phyloP scores from a whole-genome alignment of 2,329 filamentous ascomycete genomes.

The Pestalotiopsis sp. region DNA sequence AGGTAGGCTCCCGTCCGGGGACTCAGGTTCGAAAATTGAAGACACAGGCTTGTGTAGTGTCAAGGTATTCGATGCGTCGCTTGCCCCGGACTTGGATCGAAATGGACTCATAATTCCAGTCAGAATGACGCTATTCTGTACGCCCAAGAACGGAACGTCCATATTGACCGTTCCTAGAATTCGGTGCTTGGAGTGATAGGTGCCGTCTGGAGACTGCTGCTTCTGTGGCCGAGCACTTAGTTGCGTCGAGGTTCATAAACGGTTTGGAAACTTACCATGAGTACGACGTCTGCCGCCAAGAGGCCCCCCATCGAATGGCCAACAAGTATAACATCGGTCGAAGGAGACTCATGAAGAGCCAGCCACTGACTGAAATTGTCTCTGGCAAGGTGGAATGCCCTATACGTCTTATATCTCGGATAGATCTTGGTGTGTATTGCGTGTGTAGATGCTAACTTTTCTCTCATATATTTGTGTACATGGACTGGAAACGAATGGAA shows the following conservation, averaged over 20 bases:
- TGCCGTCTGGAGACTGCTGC: background rate
- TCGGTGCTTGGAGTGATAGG: slow-evolving; percentile 60
- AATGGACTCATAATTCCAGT: slow-evolving; percentile 83
- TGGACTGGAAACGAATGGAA: slow-evolving; percentile 89
- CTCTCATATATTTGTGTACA: slow-evolving; percentile 74
- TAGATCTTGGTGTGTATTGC: slow-evolving; percentile 87
- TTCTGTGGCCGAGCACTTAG: background rate
- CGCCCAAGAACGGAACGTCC: slow-evolving; percentile 84
- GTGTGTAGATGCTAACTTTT: slow-evolving; percentile 71
- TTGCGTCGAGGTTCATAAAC: too few relatives aligned
- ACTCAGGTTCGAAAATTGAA: background rate
- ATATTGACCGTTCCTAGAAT: slow-evolving; percentile 82
- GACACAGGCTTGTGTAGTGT: background rate
- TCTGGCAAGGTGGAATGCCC: slow-evolving; percentile 71
- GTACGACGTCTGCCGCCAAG: slow-evolving; percentile 75
- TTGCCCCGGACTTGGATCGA: slow-evolving; percentile 44
- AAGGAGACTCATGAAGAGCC: slow-evolving; percentile 71
- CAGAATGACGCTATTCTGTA: slow-evolving; percentile 84
- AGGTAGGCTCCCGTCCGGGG: background rate
- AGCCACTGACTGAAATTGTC: slow-evolving; percentile 87
- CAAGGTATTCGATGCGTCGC: slow-evolving; percentile 17
- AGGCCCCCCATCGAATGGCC: slow-evolving; percentile 93
- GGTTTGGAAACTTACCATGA: slow-evolving; percentile 53
- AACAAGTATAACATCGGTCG: slow-evolving; percentile 79
- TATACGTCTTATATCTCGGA: slow-evolving; percentile 77